Evolutionary conservation across 2,329 filamentous ascomycete genomes (phyloP).

Genomic region (Verticillium tricorpus): DNA sequence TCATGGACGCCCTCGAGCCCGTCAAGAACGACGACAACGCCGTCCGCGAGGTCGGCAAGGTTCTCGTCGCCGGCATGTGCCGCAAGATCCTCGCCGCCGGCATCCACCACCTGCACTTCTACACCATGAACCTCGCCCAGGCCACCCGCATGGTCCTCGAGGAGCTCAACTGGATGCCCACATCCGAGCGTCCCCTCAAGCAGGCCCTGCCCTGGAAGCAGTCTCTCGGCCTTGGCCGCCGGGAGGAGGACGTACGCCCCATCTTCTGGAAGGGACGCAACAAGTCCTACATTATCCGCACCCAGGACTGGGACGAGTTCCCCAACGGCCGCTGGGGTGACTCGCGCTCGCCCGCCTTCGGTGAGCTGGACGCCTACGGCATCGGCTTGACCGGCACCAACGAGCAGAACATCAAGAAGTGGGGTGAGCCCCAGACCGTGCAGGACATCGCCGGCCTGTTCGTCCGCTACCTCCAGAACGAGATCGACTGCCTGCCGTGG

Average conservation of each 20-base stretch:
- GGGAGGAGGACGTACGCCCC: conserved; percentile 91
- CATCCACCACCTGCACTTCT: conserved; percentile 90
- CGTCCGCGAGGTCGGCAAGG: conserved; percentile 84
- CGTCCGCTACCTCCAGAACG: conserved; percentile 75
- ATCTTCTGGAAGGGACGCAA: conserved; percentile 99
- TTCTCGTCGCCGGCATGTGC: conserved; percentile 85
- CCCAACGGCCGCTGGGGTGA: conserved; percentile 99
- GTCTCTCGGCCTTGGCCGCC: conserved; percentile 81
- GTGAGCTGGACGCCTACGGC: conserved; percentile 90
- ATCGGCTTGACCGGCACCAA: conserved; percentile 93
- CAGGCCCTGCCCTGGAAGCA: conserved; percentile 96
- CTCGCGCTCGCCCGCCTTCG: conserved; percentile 91
- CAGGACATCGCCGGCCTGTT: conserved; percentile 81
- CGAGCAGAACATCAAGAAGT: conserved; percentile 91
- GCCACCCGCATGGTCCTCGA: conserved; percentile 92
- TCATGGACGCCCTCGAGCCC: conserved; percentile 79
- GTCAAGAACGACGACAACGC: conserved; percentile 96
- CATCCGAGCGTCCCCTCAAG: conserved; percentile 70
- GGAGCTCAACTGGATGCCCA: conserved; percentile 78
- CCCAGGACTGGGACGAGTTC: conserved; percentile 98
- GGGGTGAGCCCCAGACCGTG: conserved; percentile 79
- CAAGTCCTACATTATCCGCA: conserved; percentile 90
- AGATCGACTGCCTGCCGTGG: conserved; percentile 84
- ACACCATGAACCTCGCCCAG: conserved; percentile 98
- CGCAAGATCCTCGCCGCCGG: conserved; percentile 77